Evolutionary conservation across 805 yeast genomes (phyloP).

Genomic region (Yamadazyma nakazawae): DNA sequence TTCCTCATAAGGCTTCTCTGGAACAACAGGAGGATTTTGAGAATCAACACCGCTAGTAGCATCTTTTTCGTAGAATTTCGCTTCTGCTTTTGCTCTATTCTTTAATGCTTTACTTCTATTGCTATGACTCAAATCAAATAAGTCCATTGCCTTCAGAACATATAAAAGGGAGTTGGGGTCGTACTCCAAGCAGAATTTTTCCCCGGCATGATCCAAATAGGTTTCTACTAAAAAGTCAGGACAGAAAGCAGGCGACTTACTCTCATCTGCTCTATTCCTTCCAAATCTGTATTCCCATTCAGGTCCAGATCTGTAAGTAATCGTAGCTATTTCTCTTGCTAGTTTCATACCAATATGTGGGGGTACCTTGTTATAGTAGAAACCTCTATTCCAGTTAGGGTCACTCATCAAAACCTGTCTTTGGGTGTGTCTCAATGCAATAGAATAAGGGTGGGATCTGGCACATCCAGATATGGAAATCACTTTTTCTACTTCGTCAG

Average conservation of each 20-base stretch:
- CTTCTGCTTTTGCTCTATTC: conserved; percentile 39
- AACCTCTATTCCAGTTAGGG: conserved; percentile 92
- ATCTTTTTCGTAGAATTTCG: conserved; percentile 16
- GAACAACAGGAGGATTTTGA: conserved; percentile 29
- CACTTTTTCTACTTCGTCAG: conserved; percentile 68
- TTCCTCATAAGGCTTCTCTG: conserved; percentile 52
- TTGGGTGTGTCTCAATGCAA: conserved; percentile 91
- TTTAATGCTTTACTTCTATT: conserved; percentile 44
- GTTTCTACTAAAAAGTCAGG: conserved; percentile 93
- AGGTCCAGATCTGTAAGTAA: conserved; percentile 92
- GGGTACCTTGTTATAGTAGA: conserved; percentile 73
- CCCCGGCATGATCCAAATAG: conserved; percentile 91
- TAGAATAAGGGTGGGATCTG: conserved; percentile 88
- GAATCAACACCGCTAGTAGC: background rate
- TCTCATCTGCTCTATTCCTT: conserved; percentile 78
- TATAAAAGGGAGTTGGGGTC: conserved; percentile 88
- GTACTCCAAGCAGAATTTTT: conserved; percentile 85
- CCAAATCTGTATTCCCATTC: conserved; percentile 96
- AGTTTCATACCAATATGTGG: conserved; percentile 95
- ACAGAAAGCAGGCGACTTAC: conserved; percentile 78
- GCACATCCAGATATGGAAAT: conserved; percentile 91
- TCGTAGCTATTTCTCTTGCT: conserved; percentile 90
- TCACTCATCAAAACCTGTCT: conserved; percentile 92
- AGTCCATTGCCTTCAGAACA: conserved; percentile 90
- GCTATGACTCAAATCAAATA: conserved; percentile 69